These are phyloP conservation scores for Aristolochia californica DNA, from an alignment of 164 flowering plant genomes.

Conservation along the genomic window DNA sequence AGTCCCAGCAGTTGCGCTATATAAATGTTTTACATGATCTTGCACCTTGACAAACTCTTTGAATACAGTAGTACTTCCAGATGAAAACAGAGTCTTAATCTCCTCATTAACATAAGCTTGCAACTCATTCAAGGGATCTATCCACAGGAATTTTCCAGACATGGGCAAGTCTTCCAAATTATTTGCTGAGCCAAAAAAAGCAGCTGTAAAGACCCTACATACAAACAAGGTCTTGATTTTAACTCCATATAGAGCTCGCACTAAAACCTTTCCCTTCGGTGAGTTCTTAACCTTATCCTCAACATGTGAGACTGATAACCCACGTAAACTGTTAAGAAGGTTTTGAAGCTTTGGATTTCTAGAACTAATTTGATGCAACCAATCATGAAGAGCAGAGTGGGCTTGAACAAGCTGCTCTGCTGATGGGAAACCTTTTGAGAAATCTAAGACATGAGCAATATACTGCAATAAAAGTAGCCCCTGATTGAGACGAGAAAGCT, in stretches of 20 bases:
- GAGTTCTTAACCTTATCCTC: constrained; percentile 68
- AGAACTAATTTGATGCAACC: constrained; percentile 47
- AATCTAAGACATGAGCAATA: constrained; percentile 38
- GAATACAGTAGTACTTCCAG: constrained; percentile 26
- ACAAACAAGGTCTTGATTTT: constrained; percentile 55
- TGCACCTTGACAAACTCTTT: constrained; percentile 66
- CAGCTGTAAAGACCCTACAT: constrained; percentile 51
- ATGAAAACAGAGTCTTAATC: constrained; percentile 22
- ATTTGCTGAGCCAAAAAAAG: constrained; percentile 49
- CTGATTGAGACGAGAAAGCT: constrained; percentile 63
- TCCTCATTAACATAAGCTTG: constrained; percentile 46
- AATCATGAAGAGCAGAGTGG: constrained; percentile 47
- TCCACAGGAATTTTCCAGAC: constrained; percentile 51
- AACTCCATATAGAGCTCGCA: constrained; percentile 88
- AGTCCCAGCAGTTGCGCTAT: constrained; percentile 19
- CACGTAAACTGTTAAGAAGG: constrained; percentile 30
- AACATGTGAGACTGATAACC: constrained; percentile 34
- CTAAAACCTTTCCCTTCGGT: constrained; percentile 68
- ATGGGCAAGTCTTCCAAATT: constrained; percentile 39
- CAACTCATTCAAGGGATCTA: constrained; percentile 38
- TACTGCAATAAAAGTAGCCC: constrained; percentile 62
- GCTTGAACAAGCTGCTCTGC: constrained; percentile 32
- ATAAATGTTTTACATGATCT: constrained; percentile 28
- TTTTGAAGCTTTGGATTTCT: constrained; percentile 49
- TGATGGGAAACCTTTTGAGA: constrained; percentile 12